These are phyloP conservation scores for Aspergillus avenaceus DNA, from an alignment of 495 filamentous ascomycete species.

Conservation along the genomic window DNA sequence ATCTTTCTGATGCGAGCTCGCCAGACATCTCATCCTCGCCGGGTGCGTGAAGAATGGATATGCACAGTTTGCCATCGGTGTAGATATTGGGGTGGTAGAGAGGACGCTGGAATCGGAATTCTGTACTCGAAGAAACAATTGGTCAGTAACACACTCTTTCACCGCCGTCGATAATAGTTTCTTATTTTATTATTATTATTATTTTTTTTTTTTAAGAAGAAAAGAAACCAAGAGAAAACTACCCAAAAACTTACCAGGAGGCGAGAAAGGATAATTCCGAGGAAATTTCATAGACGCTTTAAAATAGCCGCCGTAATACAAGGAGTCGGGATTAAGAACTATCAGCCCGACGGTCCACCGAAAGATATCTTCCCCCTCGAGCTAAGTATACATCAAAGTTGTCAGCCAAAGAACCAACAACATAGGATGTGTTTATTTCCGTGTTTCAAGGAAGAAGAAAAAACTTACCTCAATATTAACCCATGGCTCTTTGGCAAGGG, in stretches of 20 bases:
- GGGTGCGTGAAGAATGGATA: constrained; percentile 90
- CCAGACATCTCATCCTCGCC: constrained; percentile 91
- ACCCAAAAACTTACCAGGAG: constrained; percentile 52
- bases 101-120: constrained; percentile 79
- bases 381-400: constrained; percentile 32
- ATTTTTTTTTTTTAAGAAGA: not conserved
- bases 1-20: constrained; percentile 82
- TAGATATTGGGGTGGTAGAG: constrained; percentile 95
- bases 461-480: constrained; percentile 71
- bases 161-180: too few species aligned
- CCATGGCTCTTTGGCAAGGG: constrained; percentile 84
- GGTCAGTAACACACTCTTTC: constrained; percentile 4
- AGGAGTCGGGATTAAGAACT: constrained; percentile 84
- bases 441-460: not conserved
- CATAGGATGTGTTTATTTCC: too few species aligned
- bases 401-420: not conserved
- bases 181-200: not conserved
- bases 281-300: constrained; percentile 85
- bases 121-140: constrained; percentile 20
- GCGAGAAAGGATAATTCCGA: constrained; percentile 82
- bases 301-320: constrained; percentile 92
- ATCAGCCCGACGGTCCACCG: constrained; percentile 85
- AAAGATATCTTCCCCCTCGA: constrained; percentile 72
- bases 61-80: constrained; percentile 83
- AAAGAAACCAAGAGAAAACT: not conserved